Evolutionary conservation across 208 protist species (phyloP).

Genomic region (Trypanosoma mega): DNA sequence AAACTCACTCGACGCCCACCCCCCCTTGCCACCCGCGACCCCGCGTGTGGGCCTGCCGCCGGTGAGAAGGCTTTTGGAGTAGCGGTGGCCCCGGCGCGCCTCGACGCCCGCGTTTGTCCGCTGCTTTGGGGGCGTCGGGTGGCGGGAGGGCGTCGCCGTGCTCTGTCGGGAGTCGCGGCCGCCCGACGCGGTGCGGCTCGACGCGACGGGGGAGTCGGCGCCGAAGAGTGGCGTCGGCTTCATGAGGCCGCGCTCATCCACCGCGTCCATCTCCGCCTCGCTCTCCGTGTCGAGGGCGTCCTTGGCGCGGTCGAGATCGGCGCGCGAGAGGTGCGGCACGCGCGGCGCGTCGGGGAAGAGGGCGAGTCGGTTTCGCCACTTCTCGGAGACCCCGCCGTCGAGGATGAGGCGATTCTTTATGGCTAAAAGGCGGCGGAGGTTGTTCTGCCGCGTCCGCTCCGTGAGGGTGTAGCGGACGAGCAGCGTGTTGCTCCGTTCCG

Average conservation of each 20-base stretch:
- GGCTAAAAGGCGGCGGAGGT: constrained; percentile 30
- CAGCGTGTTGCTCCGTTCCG: constrained; percentile 6
- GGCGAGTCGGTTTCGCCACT: constrained; percentile 29
- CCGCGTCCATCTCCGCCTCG: constrained; percentile 1
- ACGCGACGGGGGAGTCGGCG: not conserved
- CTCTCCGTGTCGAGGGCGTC: constrained; percentile 33
- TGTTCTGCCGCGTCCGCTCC: constrained; percentile 34
- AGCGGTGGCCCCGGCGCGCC: no score
- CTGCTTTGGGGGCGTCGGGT: not conserved
- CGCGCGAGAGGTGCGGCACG: constrained; percentile 28
- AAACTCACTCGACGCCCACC: not conserved
- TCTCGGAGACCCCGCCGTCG: constrained; percentile 20
- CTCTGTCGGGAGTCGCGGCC: not conserved
- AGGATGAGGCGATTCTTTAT: constrained; percentile 30
- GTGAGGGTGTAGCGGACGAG: constrained; percentile 41
- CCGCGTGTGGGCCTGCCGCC: no score
- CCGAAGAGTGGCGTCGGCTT: constrained; percentile 19
- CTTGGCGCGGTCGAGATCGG: constrained; percentile 16
- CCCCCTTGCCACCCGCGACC: not conserved
- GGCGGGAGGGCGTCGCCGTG: not conserved
- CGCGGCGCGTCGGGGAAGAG: constrained; percentile 32
- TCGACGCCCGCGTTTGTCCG: no score
- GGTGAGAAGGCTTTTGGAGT: not conserved
- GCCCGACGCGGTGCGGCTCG: not conserved
- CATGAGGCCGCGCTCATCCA: constrained; percentile 27